Conservation (phyloP, 2,329 filamentous ascomycete genomes). For the Penicillium verrucosum region DNA sequence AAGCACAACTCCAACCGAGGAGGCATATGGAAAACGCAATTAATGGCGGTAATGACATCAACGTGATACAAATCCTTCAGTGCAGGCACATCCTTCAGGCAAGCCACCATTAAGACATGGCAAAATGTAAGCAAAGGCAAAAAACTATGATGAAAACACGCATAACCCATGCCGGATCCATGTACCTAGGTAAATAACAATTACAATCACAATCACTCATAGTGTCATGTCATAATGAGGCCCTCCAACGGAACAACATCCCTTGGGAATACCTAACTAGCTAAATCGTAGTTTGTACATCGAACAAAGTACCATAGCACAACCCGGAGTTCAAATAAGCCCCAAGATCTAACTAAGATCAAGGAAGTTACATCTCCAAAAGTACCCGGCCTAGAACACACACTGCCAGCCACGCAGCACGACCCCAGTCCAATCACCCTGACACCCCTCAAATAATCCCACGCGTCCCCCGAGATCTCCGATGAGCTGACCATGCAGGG, state of each 20-base stretch:
- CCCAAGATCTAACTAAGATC: neutral
- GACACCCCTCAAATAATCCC: neutral
- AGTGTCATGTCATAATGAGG: conserved; percentile 24
- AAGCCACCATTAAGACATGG: neutral
- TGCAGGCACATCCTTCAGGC: neutral
- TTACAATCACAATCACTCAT: conserved; percentile 1
- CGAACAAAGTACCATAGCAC: neutral
- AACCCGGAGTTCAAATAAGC: neutral
- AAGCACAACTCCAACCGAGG: neutral
- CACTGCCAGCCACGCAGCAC: neutral
- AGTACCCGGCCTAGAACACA: conserved; percentile 1
- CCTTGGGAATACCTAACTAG: too few relatives aligned
- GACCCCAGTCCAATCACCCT: neutral
- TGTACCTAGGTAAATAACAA: neutral
- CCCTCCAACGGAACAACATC: conserved; percentile 1
- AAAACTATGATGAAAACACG: conserved; percentile 16
- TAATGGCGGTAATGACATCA: conserved; percentile 9
- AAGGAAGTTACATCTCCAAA: neutral
- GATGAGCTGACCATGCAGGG: conserved; percentile 2
- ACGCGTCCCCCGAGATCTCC: neutral
- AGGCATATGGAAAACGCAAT: neutral
- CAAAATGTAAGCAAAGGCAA: neutral
- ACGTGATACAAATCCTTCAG: neutral
- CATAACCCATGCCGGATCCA: neutral
- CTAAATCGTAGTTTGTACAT: neutral